Percentiles rank a stretch among this genome's conserved stretches.
phyloP scores from a whole-genome alignment of 2,329 filamentous ascomycete species.

The Plectosphaerella plurivora region DNA sequence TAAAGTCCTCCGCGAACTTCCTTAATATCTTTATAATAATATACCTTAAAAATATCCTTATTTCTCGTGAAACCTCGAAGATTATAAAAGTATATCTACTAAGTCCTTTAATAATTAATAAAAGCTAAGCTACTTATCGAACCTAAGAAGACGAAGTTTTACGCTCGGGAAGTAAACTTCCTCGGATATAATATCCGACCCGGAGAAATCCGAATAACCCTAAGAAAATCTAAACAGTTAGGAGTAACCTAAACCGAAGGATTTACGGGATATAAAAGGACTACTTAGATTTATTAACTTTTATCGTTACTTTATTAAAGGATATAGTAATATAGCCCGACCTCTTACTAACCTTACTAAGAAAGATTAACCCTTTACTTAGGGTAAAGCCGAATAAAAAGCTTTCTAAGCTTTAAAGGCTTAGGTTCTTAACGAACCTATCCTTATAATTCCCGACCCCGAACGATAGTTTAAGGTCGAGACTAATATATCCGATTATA shows the following conservation, averaged over 20 bases:
- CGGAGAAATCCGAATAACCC: background rate
- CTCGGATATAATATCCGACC: background rate
- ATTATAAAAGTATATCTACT: background rate
- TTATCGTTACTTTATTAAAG: too few relatives aligned
- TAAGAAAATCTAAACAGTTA: background rate
- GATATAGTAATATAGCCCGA: too few relatives aligned
- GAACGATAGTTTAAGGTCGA: conserved; percentile 5
- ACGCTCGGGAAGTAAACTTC: too few relatives aligned
- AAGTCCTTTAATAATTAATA: background rate
- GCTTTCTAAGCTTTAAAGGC: background rate
- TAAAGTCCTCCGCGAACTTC: background rate
- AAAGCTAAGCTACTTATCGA: too few relatives aligned
- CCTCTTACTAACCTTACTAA: too few relatives aligned
- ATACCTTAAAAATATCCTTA: background rate
- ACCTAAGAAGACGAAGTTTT: too few relatives aligned
- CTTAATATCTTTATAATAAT: background rate
- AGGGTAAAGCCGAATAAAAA: background rate
- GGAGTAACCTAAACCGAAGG: background rate
- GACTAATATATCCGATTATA: too few relatives aligned
- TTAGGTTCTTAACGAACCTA: background rate
- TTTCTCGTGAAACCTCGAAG: background rate
- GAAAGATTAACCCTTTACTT: too few relatives aligned
- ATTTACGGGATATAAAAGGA: background rate
- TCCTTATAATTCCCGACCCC: background rate
- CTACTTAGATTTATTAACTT: background rate